These are phyloP conservation scores for Sugiyamaella castrensis DNA, from an alignment of 1,139 yeast genomes.

Conservation along the genomic window DNA sequence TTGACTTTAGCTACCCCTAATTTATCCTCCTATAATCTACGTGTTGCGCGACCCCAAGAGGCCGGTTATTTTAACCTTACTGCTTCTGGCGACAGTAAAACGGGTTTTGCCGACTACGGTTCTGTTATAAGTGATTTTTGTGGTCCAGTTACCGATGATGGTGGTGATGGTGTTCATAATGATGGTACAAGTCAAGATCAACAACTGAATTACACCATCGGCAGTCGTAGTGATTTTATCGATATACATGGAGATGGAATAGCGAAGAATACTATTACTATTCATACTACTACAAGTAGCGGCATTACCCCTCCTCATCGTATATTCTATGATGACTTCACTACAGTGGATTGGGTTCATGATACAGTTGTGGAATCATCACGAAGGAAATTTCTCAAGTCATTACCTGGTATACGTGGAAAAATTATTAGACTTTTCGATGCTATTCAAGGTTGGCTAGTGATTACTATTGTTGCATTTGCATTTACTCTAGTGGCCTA, in stretches of 20 bases:
- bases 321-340: constrained; percentile 53
- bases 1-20: constrained; percentile 7
- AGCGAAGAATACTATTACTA: too few relatives aligned
- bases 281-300: too few relatives aligned
- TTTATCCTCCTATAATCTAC: constrained; percentile 8
- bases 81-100: constrained; percentile 58
- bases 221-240: too few relatives aligned
- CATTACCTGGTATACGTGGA: constrained; percentile 39
- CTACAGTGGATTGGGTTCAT: constrained; percentile 67
- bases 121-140: constrained; percentile 34
- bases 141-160: too few relatives aligned
- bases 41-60: constrained; percentile 8
- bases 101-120: constrained; percentile 64
- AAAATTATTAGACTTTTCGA: constrained; percentile 35
- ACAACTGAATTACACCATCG: too few relatives aligned
- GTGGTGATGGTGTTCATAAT: too few relatives aligned
- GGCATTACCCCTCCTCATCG: neutral
- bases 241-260: too few relatives aligned
- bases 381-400: constrained; percentile 43
- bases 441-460: constrained; percentile 47
- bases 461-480: constrained; percentile 50
- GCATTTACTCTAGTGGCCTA: constrained; percentile 52
- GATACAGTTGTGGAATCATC: constrained; percentile 50
- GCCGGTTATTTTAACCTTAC: constrained; percentile 4
- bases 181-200: too few relatives aligned